A percentile compares a stretch with the other conserved stretches of the same genome.
Evolutionary conservation across 257 asterid species (phyloP).

Genomic region (Nicotiana sylvestris): DNA sequence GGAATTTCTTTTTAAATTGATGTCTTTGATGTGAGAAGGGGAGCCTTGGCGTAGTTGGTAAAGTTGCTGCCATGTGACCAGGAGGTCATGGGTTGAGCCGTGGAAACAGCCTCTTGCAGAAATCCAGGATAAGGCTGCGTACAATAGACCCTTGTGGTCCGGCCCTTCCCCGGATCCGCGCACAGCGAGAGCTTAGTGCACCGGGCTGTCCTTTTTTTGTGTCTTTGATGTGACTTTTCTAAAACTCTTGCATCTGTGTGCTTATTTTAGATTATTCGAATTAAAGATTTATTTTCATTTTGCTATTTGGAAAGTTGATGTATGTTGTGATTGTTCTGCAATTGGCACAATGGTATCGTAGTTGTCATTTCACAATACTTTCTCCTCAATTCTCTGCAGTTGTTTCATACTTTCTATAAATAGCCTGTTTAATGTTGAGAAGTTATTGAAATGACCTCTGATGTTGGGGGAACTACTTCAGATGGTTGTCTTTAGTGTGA

Average conservation of each 20-base stretch:
- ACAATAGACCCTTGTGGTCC: no score
- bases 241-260: background rate
- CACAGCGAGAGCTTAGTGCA: no score
- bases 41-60: no score
- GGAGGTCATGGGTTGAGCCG: no score
- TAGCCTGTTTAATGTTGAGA: background rate
- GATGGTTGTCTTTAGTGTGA: background rate
- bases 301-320: background rate
- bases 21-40: background rate
- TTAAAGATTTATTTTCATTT: background rate
- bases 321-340: background rate
- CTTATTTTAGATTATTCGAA: background rate
- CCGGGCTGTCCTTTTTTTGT: no score
- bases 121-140: no score
- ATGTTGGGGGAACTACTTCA: background rate
- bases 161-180: no score
- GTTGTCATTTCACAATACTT: background rate
- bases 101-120: no score
- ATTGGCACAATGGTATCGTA: background rate
- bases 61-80: no score
- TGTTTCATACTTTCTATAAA: background rate
- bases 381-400: background rate
- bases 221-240: background rate
- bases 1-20: background rate
- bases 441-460: background rate